Percentiles rank a stretch among this genome's conserved stretches.
Conservation (phyloP, 306 rosid genomes). For the Argentina anserina region DNA sequence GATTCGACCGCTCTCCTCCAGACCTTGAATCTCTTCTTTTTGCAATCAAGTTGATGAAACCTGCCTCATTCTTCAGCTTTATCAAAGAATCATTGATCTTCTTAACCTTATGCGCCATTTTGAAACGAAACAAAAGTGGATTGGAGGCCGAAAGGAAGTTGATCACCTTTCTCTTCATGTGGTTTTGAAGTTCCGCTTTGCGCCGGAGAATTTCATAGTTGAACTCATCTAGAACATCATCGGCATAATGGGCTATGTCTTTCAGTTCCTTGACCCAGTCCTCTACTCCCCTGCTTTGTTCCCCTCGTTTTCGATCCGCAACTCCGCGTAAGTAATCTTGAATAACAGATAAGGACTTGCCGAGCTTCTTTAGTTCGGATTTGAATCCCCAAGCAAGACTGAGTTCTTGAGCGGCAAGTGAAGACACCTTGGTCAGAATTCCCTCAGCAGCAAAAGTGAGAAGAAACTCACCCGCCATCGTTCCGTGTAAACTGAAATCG, state of each 20-base stretch:
- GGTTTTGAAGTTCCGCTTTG: background rate
- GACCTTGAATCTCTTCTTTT: background rate
- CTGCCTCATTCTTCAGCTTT: background rate
- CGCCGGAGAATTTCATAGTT: background rate
- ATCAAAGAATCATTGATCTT: background rate
- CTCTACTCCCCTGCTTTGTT: background rate
- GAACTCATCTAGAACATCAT: background rate
- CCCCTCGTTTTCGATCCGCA: background rate
- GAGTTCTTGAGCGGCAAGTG: background rate
- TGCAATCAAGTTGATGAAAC: no score
- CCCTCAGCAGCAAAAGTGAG: background rate
- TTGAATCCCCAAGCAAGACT: slow-evolving; percentile 2
- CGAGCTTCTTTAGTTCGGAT: background rate
- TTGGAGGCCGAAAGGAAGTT: background rate
- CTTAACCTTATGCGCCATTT: background rate
- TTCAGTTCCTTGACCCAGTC: background rate
- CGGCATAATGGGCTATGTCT: background rate
- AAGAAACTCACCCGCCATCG: background rate
- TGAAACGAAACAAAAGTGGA: background rate
- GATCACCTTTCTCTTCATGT: background rate
- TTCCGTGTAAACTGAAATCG: no score
- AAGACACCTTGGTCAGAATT: background rate
- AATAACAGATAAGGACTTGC: background rate
- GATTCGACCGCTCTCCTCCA: background rate
- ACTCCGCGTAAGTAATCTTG: background rate